Percentiles rank a stretch among this genome's conserved stretches.
Conservation (phyloP, 305 asterid genomes). For the Salvia sclarea region DNA sequence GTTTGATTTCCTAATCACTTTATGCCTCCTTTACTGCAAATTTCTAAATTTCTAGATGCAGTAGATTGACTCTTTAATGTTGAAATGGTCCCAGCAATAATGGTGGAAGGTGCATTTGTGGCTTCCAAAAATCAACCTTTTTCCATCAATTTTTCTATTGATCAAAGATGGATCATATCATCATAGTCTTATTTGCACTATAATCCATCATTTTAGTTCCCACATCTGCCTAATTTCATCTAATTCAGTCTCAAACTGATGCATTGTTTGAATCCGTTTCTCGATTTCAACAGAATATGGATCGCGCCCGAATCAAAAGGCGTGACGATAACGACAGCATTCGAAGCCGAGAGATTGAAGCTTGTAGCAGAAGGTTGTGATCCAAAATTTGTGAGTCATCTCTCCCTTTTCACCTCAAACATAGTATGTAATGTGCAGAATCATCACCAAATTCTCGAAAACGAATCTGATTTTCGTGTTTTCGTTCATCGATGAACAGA, state of each 20-base stretch:
- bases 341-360: conserved; percentile 65
- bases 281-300: conserved; percentile 57
- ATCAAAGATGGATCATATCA: neutral
- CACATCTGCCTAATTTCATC: neutral
- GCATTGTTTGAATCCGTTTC: neutral
- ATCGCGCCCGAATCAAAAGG: conserved; percentile 61
- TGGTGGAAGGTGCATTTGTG: conserved; percentile 14
- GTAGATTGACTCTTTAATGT: neutral
- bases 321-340: conserved; percentile 54
- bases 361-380: conserved; percentile 73
- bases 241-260: neutral
- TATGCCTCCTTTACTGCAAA: conserved; percentile 24
- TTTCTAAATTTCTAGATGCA: neutral
- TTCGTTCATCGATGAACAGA: conserved; percentile 38
- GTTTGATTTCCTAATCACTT: neutral
- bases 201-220: neutral
- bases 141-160: neutral
- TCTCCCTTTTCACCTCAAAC: conserved; percentile 1
- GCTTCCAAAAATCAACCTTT: neutral
- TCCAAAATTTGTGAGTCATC: conserved; percentile 63
- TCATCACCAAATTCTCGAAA: neutral
- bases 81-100: conserved; percentile 10
- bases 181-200: conserved; percentile 5
- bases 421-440: conserved; percentile 1
- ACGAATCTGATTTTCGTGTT: neutral